Evolutionary conservation across 129 eudicot species (phyloP), one percentile per base, ranked within the genome.

Genomic region (Centrapalus pauciflorus): DNA sequence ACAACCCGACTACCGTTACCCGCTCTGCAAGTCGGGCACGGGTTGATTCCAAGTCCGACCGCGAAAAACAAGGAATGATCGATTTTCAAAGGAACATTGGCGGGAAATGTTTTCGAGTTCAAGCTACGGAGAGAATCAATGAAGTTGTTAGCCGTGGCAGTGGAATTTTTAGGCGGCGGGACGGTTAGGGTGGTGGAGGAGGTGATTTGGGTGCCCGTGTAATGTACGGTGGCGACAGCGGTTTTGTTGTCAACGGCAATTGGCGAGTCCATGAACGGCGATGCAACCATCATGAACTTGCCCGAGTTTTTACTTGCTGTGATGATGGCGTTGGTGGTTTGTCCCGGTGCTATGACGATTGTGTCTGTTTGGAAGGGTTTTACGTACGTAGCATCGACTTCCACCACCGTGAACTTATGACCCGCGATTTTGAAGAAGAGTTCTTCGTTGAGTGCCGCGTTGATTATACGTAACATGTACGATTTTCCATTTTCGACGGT

Each of bases 371-470:
- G 74, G 80, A 89, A 89, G 76, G 96, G 96, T 37, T 89, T 89
- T 4, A 89, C 88, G 64, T 89, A 89, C 55, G 81, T 59, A 48
- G 96, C 96, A 61, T 89, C 96, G 5, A 89, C 96, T 75, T 89
- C 96, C 0, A 89, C 96, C 1, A 89, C 90, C 5, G 77, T 85
- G 55, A 89, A 75, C n/a, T 79, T 66, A 59, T 89, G 96, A 20
- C 94, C 94, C n/a, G 96, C 96, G 63, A 89, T 85, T 34, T 85
- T 89, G 85, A 89, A 89, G 81, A 89, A 89, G 55, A 89, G 90
- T 56, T 89, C 96, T 77, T 89, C 96, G 52, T 89, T 89, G 80
- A 89, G 94, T 23, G 90, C 96, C 64, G 96, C 94, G 46, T 86
- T 89, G 83, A 89, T 62, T 46, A 89, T 75, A 3, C 96, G 90